Conservation (phyloP, 352 stramenopile genomes). For the Thalassiosira ordinaria region DNA sequence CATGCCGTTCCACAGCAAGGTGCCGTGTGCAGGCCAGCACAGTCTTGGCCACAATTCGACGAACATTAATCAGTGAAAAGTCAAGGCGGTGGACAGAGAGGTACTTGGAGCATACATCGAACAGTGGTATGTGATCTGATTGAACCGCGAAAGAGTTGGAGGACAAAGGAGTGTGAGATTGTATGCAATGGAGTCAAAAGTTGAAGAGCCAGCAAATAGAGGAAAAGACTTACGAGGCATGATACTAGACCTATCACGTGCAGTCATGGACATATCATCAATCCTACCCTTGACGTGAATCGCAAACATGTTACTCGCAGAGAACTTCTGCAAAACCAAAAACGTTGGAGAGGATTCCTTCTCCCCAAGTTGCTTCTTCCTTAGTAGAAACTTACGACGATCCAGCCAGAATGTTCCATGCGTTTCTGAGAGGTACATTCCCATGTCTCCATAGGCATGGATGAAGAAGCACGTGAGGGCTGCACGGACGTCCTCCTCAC, state of each 20-base stretch:
- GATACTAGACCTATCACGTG: constrained; percentile 45
- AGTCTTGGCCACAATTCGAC: constrained; percentile 52
- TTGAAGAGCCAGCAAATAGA: no score
- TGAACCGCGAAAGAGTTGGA: neutral
- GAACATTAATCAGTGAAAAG: constrained; percentile 56
- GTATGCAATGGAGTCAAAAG: no score
- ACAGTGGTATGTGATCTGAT: constrained; percentile 58
- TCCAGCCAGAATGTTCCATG: constrained; percentile 56
- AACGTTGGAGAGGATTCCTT: constrained; percentile 56
- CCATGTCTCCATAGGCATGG: constrained; percentile 60
- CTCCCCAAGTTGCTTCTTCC: constrained; percentile 60
- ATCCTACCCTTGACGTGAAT: constrained; percentile 43
- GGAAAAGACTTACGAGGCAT: constrained; percentile 50
- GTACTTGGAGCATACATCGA: constrained; percentile 61
- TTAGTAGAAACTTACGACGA: constrained; percentile 58
- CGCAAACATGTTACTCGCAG: constrained; percentile 53
- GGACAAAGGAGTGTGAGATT: constrained; percentile 1
- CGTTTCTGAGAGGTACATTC: constrained; percentile 59
- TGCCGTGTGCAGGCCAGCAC: constrained; percentile 45
- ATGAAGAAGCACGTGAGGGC: constrained; percentile 63
- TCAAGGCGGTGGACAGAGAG: constrained; percentile 55
- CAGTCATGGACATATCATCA: constrained; percentile 52
- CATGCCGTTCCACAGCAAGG: constrained; percentile 37
- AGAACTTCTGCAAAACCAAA: constrained; percentile 46
- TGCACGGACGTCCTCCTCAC: constrained; percentile 56